Evolutionary conservation across 345 rosid species (phyloP), one percentile per base, ranked within the genome.

Genomic region (Moricandia moricandioides): DNA sequence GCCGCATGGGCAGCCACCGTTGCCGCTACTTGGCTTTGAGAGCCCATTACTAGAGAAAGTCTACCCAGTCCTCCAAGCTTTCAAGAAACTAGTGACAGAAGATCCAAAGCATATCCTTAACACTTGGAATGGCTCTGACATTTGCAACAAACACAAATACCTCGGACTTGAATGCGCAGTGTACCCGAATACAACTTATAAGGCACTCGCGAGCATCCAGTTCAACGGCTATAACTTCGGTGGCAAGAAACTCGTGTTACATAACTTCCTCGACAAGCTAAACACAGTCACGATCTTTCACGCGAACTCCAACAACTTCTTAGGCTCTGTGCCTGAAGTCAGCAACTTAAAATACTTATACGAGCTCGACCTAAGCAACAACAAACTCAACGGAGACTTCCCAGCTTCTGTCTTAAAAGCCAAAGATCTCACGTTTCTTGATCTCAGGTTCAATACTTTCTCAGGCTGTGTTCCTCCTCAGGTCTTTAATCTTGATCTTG

Each of bases 321-420:
- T 79, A 0, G 98, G 97, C 9, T 34, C 82, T 4, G 65, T 93
- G 45, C 86, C 94, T 1, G 63, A 77, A 6, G 75, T 93, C 14
- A 69, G 85, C 67, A 72, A 83, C 35, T 88, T 93, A 33, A 74
- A 65, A 1, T 93, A 81, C 77, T 86, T 93, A 57, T 93, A 72
- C 79, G 98, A 93, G 88, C 85, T 93, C 33, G 98, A 93, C 69
- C 79, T 91, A 11, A 93, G 96, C 70, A 89, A 89, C 84, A 93
- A 93, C 85, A 76, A 70, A 14, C 83, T 91, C 71, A 67, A 85
- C 3, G 98, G 97, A 31, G 83, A 84, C 3, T 91, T 93, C 58
- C 98, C 97, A 1, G 6, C 69, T 1, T 84, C 76, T 2, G 86
- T 91, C 69, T 82, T 88, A 9, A 70, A 73, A 54, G 86, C 83